Conservation (phyloP, 306 rosid species). For the Sicyos edulis region DNA sequence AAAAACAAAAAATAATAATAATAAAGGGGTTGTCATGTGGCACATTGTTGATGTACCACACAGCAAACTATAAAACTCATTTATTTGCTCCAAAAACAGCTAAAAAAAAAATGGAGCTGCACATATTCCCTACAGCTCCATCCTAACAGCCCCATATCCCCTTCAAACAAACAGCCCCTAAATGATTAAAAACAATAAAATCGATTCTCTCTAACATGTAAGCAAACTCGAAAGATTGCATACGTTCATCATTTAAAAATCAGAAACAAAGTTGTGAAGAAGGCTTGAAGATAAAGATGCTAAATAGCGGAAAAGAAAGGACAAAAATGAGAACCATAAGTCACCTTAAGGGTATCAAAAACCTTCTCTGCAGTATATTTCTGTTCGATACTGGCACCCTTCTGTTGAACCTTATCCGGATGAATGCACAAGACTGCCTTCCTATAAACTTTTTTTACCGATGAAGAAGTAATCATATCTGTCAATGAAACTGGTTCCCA, state of each 20-base stretch:
- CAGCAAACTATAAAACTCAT: no score
- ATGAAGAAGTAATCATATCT: constrained; percentile 63
- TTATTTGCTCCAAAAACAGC: no score
- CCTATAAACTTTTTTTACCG: constrained; percentile 71
- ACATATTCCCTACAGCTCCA: no score
- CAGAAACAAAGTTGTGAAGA: constrained; percentile 1
- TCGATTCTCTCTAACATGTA: not conserved
- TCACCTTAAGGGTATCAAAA: constrained; percentile 84
- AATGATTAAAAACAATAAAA: not conserved
- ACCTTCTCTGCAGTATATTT: constrained; percentile 87
- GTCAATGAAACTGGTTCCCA: constrained; percentile 78
- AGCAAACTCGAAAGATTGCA: not conserved
- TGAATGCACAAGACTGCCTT: constrained; percentile 71
- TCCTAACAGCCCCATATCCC: no score
- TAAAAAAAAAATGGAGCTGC: no score
- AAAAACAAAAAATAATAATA: no score
- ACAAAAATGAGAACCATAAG: not conserved
- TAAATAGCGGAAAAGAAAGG: not conserved
- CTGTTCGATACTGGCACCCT: constrained; percentile 67
- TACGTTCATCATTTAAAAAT: not conserved
- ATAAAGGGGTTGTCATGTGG: no score
- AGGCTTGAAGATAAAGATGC: not conserved
- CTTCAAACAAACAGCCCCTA: no score
- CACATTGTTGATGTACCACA: no score
- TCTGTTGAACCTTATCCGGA: constrained; percentile 94